A percentile compares a stretch with the other conserved stretches of the same genome.
phyloP scores from a whole-genome alignment of 2,329 filamentous ascomycete genomes.

The Chaetothyriales sp. region DNA sequence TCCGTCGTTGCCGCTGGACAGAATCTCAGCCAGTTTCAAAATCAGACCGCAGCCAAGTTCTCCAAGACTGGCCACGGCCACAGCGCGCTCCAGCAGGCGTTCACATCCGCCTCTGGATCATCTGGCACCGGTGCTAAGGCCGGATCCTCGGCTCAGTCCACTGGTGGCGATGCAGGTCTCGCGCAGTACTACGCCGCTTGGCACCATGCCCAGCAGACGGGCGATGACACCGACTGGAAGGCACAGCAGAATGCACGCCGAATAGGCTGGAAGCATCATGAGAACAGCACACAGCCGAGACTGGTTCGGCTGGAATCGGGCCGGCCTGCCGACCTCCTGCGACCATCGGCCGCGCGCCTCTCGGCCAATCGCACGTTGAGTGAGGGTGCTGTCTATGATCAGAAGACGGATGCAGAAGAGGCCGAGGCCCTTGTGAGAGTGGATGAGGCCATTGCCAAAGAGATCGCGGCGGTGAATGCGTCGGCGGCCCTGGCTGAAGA shows the following conservation, averaged over 20 bases:
- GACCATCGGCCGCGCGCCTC: conserved; percentile 7
- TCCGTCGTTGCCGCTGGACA: conserved; percentile 92
- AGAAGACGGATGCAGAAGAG: conserved; percentile 33
- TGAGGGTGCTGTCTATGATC: conserved; percentile 40
- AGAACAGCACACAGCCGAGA: conserved; percentile 26
- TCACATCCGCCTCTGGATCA: conserved; percentile 45
- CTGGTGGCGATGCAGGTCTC: conserved; percentile 47
- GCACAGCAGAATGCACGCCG: conserved; percentile 79
- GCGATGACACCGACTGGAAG: conserved; percentile 67
- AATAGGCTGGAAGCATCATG: conserved; percentile 66
- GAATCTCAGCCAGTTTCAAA: conserved; percentile 45
- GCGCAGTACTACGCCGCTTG: conserved; percentile 86
- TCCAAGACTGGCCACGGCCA: conserved; percentile 38
- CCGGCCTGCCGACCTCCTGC: conserved; percentile 12
- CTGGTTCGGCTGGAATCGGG: conserved; percentile 16
- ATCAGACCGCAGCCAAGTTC: conserved; percentile 36
- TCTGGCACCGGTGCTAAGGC: conserved; percentile 37
- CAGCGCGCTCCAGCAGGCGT: conserved; percentile 51
- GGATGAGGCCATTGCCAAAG: conserved; percentile 67
- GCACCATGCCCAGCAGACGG: conserved; percentile 58
- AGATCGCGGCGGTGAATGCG: conserved; percentile 49
- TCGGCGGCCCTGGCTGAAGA: conserved; percentile 27
- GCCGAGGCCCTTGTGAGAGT: conserved; percentile 54
- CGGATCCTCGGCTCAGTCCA: conserved; percentile 38
- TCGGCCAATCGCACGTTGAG: conserved; percentile 36